phyloP scores from a whole-genome alignment of 257 asterid species.

The Rhazya stricta region DNA sequence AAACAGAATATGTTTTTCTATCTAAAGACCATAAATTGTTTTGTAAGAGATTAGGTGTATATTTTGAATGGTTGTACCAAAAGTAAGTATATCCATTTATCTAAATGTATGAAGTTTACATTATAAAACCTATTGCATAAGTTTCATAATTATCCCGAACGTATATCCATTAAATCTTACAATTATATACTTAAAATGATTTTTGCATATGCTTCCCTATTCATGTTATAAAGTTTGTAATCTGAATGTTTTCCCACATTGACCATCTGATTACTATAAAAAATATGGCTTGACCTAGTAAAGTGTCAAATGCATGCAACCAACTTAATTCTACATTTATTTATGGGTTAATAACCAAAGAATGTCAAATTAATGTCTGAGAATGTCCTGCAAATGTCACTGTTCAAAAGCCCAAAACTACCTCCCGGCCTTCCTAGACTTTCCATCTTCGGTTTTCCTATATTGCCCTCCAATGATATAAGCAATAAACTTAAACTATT shows the following conservation, averaged over 20 bases:
- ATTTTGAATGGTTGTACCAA: neutral
- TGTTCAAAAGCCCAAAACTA: neutral
- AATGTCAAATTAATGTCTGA: neutral
- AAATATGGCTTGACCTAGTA: neutral
- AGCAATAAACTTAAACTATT: too few relatives aligned
- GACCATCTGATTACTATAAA: neutral
- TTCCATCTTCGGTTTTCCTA: neutral
- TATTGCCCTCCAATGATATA: neutral
- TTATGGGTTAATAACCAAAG: neutral
- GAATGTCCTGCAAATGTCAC: neutral
- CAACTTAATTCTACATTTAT: neutral
- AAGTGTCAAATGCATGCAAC: neutral
- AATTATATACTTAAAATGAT: neutral
- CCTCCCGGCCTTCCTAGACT: neutral
- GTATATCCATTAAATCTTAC: neutral
- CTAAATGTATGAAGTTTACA: neutral
- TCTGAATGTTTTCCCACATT: neutral
- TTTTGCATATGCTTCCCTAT: neutral
- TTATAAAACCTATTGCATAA: neutral
- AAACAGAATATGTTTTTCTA: neutral
- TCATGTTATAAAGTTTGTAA: neutral
- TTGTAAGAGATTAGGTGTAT: too few relatives aligned
- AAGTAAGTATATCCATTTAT: neutral
- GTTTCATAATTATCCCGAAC: neutral
- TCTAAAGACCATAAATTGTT: too few relatives aligned